Evolutionary conservation across 805 yeast species (phyloP).

Genomic region (Candida wancherniae): DNA sequence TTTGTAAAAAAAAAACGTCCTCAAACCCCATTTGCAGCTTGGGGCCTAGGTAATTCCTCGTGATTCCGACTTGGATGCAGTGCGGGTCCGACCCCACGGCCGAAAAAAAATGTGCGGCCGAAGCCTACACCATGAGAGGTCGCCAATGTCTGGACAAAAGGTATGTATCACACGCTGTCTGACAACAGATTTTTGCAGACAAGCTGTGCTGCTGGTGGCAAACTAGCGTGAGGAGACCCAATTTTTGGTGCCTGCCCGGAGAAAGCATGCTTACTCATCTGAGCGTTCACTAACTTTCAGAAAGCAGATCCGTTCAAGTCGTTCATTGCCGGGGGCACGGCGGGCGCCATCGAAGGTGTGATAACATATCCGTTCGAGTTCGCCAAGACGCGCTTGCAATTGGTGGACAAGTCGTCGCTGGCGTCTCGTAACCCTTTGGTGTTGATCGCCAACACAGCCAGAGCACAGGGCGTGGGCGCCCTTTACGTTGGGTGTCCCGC

Average conservation of each 20-base stretch:
- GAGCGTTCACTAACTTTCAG: conserved; percentile 18
- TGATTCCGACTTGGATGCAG: no score
- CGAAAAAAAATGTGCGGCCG: no score
- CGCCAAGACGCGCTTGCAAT: conserved; percentile 89
- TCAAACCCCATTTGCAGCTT: conserved; percentile 4
- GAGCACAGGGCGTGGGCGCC: conserved; percentile 71
- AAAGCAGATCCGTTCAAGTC: conserved; percentile 71
- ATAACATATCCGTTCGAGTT: conserved; percentile 95
- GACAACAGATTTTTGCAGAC: no score
- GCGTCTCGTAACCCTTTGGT: conserved; percentile 80
- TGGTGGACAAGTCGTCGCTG: conserved; percentile 59
- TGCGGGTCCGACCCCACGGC: no score
- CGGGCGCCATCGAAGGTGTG: conserved; percentile 93
- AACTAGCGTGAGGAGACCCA: no score
- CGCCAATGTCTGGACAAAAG: conserved; percentile 11
- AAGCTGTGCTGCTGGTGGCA: no score
- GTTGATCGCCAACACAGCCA: conserved; percentile 69
- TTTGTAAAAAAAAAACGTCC: no score
- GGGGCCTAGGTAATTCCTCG: no score
- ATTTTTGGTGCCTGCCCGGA: no score
- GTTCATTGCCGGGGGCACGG: conserved; percentile 91
- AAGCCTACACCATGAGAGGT: no score
- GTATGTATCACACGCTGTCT: conserved; percentile 7
- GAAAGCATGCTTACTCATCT: no score
- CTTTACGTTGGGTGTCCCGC: conserved; percentile 96